phyloP scores from a whole-genome alignment of 768 basidiomycete species.

The Auricularia sp. region DNA sequence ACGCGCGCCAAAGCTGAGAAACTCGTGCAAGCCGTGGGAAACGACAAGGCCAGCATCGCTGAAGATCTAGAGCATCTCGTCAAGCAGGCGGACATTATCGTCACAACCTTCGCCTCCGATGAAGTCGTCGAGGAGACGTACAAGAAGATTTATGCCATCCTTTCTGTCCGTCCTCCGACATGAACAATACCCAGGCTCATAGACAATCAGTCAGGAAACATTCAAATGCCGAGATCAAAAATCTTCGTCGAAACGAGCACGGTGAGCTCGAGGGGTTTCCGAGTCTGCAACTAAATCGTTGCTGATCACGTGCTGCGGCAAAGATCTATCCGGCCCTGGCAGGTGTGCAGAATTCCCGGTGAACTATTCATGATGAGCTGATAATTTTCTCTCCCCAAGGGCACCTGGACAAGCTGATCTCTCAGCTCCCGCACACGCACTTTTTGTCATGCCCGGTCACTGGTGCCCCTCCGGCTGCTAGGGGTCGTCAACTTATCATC shows the following conservation, averaged over 20 bases:
- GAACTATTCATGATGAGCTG: neutral
- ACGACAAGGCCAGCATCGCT: constrained; percentile 44
- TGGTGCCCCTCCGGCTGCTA: constrained; percentile 52
- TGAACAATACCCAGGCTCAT: no score
- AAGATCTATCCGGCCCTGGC: constrained; percentile 49
- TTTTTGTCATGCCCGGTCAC: constrained; percentile 66
- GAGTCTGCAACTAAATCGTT: neutral
- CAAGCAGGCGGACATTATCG: constrained; percentile 57
- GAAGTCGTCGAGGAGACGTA: constrained; percentile 57
- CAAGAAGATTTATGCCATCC: constrained; percentile 43
- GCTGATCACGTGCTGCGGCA: neutral
- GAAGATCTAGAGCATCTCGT: constrained; percentile 48
- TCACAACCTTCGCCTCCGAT: constrained; percentile 68
- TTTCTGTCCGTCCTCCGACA: constrained; percentile 32
- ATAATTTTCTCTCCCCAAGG: constrained; percentile 23
- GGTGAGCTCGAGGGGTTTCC: constrained; percentile 25
- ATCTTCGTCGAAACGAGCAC: constrained; percentile 85
- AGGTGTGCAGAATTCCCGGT: constrained; percentile 20
- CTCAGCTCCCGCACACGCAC: constrained; percentile 44
- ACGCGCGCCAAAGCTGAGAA: constrained; percentile 47
- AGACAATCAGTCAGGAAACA: no score
- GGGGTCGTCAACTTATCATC: constrained; percentile 53
- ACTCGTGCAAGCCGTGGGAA: constrained; percentile 46
- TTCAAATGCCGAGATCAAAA: constrained; percentile 35
- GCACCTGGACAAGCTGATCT: constrained; percentile 59